Base-by-base conservation (phyloP, 2,329 filamentous ascomycete species). In the Trichoderma sp. region DNA sequence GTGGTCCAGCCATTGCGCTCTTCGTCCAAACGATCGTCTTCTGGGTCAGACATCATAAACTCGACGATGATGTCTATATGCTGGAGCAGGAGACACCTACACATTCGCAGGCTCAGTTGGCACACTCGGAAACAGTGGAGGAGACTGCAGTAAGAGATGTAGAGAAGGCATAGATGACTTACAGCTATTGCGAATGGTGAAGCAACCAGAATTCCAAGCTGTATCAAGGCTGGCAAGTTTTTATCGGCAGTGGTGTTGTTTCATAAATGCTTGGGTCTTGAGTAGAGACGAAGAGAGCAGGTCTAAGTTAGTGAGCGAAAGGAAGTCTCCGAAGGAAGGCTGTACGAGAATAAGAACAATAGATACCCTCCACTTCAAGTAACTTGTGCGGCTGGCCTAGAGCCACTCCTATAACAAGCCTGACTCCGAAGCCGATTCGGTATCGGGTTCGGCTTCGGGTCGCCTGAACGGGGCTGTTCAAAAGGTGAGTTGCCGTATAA, bases 21-120 rank as follows among this genome's bases (percentile, higher is more conserved):
- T 71, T 72, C 18, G 69, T 71, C 7, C 74, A 75, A 34, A 75
- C 74, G 0, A 68, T 73, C 14, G 13, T 74, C 21, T 75, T 75
- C 58, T 75, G 73, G 74, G 3, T 71, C 14, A 70, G 74, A 14
- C 74, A 75, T 59, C 73, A 72, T 16, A 70, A 74, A 10, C 54
- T 75, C 16, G 74, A 75, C 8, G 70, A 75, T 24, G 70, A 73
- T 24, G 34, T 70, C 7, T 70, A 70, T 34, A 70, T 70, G 68
- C 30, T 70, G 37, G 68, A 70, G 28, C 68, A 70, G n/a, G 68
- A 70, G 6, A 68, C 65, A 10, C 68, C 65, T 16, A 68, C 39
- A 13, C 65, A 70, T 24, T 70, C 68, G 2, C 64, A 66, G 14
- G 54, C 54, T 28, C 28, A 59, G 34, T 28, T 66, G 14, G 26